Evolutionary conservation across 768 basidiomycete genomes (phyloP).

Genomic region (Leucocoprinus sp.): DNA sequence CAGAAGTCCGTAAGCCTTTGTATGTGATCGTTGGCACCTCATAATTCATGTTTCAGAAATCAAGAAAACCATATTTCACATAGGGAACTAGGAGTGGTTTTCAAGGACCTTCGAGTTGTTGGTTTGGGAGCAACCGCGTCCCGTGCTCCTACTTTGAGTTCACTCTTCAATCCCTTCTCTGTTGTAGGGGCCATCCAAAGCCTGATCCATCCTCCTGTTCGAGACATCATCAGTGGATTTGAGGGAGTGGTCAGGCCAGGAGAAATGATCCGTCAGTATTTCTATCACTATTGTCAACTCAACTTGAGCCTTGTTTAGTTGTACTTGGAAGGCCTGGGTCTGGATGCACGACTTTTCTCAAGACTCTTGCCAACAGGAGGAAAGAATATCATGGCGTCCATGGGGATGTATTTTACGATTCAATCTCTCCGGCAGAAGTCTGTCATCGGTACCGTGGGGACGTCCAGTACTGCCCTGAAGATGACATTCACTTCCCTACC

Average conservation of each 20-base stretch:
- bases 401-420: conserved; percentile 72
- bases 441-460: conserved; percentile 65
- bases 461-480: conserved; percentile 75
- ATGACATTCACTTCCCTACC: conserved; percentile 82
- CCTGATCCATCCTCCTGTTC: conserved; percentile 51
- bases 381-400: conserved; percentile 59
- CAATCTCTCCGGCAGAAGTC: conserved; percentile 60
- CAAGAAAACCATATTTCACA: conserved; percentile 37
- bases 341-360: conserved; percentile 80
- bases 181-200: conserved; percentile 37
- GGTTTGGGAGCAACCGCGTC: conserved; percentile 49
- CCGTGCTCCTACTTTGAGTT: conserved; percentile 50
- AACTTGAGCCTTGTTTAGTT: conserved; percentile 33
- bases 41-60: conserved; percentile 24
- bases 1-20: conserved; percentile 21
- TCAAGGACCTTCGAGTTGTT: conserved; percentile 50
- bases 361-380: conserved; percentile 69
- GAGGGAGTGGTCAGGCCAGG: conserved; percentile 60
- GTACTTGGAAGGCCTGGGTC: conserved; percentile 81
- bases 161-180: conserved; percentile 45
- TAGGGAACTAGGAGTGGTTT: conserved; percentile 54
- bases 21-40: conserved; percentile 11
- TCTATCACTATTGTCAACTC: conserved; percentile 25
- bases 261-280: conserved; percentile 67
- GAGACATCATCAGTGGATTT: conserved; percentile 55